Conservation (phyloP, 1,139 yeast genomes). For the Candida gigantensis region DNA sequence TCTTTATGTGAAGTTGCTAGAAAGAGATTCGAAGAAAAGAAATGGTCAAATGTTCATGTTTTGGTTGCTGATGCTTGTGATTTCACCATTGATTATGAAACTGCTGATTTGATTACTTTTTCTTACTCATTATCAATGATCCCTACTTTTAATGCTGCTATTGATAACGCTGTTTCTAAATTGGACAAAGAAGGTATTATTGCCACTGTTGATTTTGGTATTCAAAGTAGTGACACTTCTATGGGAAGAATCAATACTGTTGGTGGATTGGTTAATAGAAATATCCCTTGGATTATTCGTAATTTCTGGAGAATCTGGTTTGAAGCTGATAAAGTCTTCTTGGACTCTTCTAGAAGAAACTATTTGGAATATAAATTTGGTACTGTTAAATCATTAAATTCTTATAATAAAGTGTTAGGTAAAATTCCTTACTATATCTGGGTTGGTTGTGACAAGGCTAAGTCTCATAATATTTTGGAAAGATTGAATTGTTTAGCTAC, state of each 20-base stretch:
- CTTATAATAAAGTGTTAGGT: slow-evolving; percentile 64
- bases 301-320: slow-evolving; percentile 89
- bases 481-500: slow-evolving; percentile 74
- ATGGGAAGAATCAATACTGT: slow-evolving; percentile 73
- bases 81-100: slow-evolving; percentile 49
- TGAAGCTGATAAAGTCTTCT: slow-evolving; percentile 77
- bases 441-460: slow-evolving; percentile 75
- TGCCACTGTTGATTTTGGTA: slow-evolving; percentile 79
- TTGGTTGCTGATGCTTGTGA: slow-evolving; percentile 76
- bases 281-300: slow-evolving; percentile 73
- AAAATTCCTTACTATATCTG: slow-evolving; percentile 80
- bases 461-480: slow-evolving; percentile 59
- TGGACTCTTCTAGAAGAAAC: slow-evolving; percentile 80
- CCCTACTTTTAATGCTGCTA: slow-evolving; percentile 78
- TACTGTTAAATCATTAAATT: slow-evolving; percentile 70
- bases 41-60: slow-evolving; percentile 68
- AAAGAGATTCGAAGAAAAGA: slow-evolving; percentile 48
- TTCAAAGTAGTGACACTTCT: slow-evolving; percentile 63
- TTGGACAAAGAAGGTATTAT: slow-evolving; percentile 60
- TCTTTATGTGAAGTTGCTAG: slow-evolving; percentile 73
- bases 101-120: slow-evolving; percentile 67
- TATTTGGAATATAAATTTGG: slow-evolving; percentile 81
- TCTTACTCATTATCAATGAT: slow-evolving; percentile 84
- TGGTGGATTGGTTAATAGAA: slow-evolving; percentile 71
- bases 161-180: slow-evolving; percentile 62